Percentiles rank a stretch among this genome's conserved stretches.
These are phyloP conservation scores for Triadica sebifera DNA, from an alignment of 345 rosid genomes.

Conservation along the genomic window DNA sequence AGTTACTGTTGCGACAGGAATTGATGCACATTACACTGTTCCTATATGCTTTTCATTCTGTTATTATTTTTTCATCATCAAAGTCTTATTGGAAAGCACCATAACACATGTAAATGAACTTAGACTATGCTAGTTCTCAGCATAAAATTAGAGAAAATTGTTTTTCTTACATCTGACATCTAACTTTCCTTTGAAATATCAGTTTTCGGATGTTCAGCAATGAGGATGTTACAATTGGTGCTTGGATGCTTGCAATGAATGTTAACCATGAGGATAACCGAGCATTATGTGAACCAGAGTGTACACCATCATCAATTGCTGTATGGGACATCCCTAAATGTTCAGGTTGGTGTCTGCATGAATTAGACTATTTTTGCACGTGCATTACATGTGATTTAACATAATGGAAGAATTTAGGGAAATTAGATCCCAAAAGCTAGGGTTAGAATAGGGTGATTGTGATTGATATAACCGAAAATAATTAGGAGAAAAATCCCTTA, in stretches of 20 bases:
- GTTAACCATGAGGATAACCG: slow-evolving; percentile 77
- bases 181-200: slow-evolving; percentile 27
- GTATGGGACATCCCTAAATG: slow-evolving; percentile 96
- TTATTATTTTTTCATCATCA: not conserved
- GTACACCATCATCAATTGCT: slow-evolving; percentile 66
- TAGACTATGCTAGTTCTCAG: not conserved
- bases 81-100: not conserved
- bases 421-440: too few species aligned
- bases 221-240: slow-evolving; percentile 92
- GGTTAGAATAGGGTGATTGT: not conserved
- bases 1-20: not conserved
- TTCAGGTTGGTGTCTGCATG: slow-evolving; percentile 60
- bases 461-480: not conserved
- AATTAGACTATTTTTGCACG: not conserved
- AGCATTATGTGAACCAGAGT: slow-evolving; percentile 64
- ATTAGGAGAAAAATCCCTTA: too few species aligned
- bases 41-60: not conserved
- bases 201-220: slow-evolving; percentile 97
- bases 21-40: not conserved
- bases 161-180: not conserved
- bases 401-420: too few species aligned
- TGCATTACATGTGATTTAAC: not conserved
- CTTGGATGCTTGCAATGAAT: slow-evolving; percentile 99
- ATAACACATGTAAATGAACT: not conserved
- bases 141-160: not conserved